Evolutionary conservation across 2,329 filamentous ascomycete genomes (phyloP), one percentile per base, ranked within the genome.

Genomic region (Malbranchea zuffiana): DNA sequence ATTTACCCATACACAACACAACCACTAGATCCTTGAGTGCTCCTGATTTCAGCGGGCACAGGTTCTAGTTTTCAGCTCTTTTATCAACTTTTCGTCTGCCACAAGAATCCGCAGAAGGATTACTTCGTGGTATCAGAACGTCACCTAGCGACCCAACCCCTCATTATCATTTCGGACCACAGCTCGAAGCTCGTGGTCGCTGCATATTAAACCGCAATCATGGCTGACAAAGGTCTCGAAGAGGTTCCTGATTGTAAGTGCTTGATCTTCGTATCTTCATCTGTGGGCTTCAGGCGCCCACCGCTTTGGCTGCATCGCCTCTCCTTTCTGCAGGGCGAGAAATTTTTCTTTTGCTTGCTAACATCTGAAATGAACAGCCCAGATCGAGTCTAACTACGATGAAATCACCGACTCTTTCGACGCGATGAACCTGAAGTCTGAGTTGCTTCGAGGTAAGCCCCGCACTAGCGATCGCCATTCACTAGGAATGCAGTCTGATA

Each of bases 381-480:
- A 93, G 74, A 98, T 98, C 76, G 92, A 98, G 78, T 94, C 87
- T 64, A 98, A 98, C 84, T 98, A 96, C 74, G 90, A 98, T 77
- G 87, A 96, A 78, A 87, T 88, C 60, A 88, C 90, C 68, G 92
- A 98, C 71, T 94, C 86, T 46, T 98, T 98, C 71, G 90, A 98
- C 70, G 76, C 87, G 57, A 98, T 98, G 90, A 80, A 79, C 71
- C 78, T 98, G 60, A 94, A 92, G 78, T 63, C 85, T 50, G 90
- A 98, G 75, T 82, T 98, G 61, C 85, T 98, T 63, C 86, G 90
- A 71, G 90, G 77, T 79, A 72, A 68, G 73, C 72, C 21, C 13
- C 18, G 13, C 18, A 6, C 12, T 44, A 48, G 40, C 38, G 39
- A 37, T 39, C 29, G 18, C 20, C 35, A 44, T 39, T 21, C 30